Evolutionary conservation across 768 basidiomycete genomes (phyloP).

Genomic region (Amanita subjunquillea): DNA sequence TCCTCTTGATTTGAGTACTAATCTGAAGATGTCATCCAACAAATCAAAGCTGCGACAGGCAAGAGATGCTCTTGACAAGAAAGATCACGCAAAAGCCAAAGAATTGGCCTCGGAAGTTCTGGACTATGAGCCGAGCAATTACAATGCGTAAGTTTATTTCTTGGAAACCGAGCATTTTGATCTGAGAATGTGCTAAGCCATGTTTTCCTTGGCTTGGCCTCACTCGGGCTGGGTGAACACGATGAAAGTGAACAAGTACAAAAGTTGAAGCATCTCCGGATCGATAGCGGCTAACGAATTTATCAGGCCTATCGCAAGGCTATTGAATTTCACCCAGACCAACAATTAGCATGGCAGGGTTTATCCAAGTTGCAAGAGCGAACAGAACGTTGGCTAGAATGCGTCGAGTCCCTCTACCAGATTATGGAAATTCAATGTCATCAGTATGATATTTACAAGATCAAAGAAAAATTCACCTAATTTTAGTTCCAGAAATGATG

Average conservation of each 20-base stretch:
- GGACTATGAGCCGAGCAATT: slow-evolving; percentile 73
- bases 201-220: slow-evolving; percentile 78
- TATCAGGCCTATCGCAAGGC: slow-evolving; percentile 71
- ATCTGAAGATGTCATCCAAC: slow-evolving; percentile 31
- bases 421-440: slow-evolving; percentile 57
- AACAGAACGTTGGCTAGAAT: slow-evolving; percentile 45
- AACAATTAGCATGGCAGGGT: slow-evolving; percentile 79
- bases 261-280: slow-evolving; percentile 2
- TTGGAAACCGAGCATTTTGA: background rate
- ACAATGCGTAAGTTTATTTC: slow-evolving; percentile 55
- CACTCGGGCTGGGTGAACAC: slow-evolving; percentile 60
- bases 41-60: slow-evolving; percentile 75
- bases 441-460: slow-evolving; percentile 11
- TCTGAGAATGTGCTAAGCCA: slow-evolving; percentile 35
- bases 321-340: slow-evolving; percentile 53
- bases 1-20: background rate
- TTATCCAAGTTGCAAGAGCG: slow-evolving; percentile 65
- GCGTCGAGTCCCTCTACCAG: slow-evolving; percentile 39
- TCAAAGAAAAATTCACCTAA: background rate
- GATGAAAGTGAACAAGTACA: slow-evolving; percentile 80
- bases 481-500: slow-evolving; percentile 46
- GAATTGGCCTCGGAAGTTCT: slow-evolving; percentile 58
- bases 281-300: slow-evolving; percentile 8
- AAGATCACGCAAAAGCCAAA: slow-evolving; percentile 61
- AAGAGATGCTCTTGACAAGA: slow-evolving; percentile 64